Base-by-base conservation (phyloP, 805 yeast genomes). In the Maudiozyma bulderi region DNA sequence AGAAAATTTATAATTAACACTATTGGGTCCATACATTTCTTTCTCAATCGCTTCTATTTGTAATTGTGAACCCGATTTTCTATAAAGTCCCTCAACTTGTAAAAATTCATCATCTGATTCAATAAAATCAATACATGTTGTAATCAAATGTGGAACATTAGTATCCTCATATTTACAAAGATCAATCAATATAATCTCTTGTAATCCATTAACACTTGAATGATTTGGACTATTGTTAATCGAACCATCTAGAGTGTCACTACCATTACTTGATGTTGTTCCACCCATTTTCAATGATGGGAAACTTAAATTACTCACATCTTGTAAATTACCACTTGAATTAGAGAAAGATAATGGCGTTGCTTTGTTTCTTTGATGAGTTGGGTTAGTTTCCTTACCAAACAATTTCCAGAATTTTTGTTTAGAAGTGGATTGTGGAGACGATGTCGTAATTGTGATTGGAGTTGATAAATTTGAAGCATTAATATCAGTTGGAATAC, bases 51-150 rank as follows among this genome's bases (percentile, higher is more conserved):
- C 57, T 49, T 64, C 68, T 41, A 65, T 60, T 43, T 58, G 78
- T 48, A 82, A 75, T 45, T 84, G 83, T 8, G 87, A 75, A 1
- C 96, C 99, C 43, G 95, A 84, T 55, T 90, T 83, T 55, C 99
- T 74, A 69, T 91, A 91, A 39, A 91, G 75, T 7, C 99, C 99
- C 64, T 90, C 97, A 51, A 74, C 69, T 41, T 75, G 79, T 55
- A 89, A 65, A 3, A 47, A 47, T 2, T 49, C 53, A 5, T 95
- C 96, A 50, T 87, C 72, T 6, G 62, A 61, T 67, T 91, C 96
- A 47, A 93, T 88, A 57, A 84, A 93, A 28, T 73, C 70, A 6
- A 89, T 67, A 67, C 96, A 87, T 50, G 78, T 73, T 10, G 82
- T 71, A 9, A 93, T 75, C 31, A 93, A 76, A 54, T 78, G 66